Conservation (phyloP, 2,329 filamentous ascomycete species). For the Exophiala sp. region DNA sequence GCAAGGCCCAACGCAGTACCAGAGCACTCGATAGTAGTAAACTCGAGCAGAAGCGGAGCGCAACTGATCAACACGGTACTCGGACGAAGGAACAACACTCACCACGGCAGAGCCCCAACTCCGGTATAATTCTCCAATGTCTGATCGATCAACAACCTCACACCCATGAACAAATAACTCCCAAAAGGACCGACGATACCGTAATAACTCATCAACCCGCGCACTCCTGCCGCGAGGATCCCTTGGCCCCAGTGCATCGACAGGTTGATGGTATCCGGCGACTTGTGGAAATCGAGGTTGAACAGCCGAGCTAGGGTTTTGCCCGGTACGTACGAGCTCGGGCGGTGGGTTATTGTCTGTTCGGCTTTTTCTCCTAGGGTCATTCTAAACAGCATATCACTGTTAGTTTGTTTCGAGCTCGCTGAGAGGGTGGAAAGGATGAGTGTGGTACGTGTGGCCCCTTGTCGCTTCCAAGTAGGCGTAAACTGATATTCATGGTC, state of each 20-base stretch:
- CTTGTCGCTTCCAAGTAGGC: no score
- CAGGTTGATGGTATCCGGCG: constrained; percentile 30
- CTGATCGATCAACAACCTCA: constrained; percentile 33
- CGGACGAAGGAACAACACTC: constrained; percentile 1
- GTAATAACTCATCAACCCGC: constrained; percentile 32
- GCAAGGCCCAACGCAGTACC: no score
- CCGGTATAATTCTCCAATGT: constrained; percentile 31
- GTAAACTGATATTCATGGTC: no score
- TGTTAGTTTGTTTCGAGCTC: no score
- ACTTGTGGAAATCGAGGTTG: constrained; percentile 24
- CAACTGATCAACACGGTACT: no score
- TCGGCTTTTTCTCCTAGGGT: constrained; percentile 30
- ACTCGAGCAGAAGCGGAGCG: no score
- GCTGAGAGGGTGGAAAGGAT: no score
- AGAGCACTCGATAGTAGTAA: no score
- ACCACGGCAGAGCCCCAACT: constrained; percentile 32
- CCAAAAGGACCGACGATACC: constrained; percentile 33
- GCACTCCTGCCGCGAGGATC: constrained; percentile 30
- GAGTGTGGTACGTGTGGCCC: no score
- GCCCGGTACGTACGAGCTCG: constrained; percentile 32
- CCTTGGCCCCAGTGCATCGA: constrained; percentile 30
- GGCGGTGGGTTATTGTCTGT: constrained; percentile 31
- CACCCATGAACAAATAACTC: constrained; percentile 31
- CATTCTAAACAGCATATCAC: constrained; percentile 28
- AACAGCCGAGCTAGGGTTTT: constrained; percentile 31